Evolutionary conservation across 2,329 filamentous ascomycete species (phyloP).

Genomic region (Claviceps purpurea): DNA sequence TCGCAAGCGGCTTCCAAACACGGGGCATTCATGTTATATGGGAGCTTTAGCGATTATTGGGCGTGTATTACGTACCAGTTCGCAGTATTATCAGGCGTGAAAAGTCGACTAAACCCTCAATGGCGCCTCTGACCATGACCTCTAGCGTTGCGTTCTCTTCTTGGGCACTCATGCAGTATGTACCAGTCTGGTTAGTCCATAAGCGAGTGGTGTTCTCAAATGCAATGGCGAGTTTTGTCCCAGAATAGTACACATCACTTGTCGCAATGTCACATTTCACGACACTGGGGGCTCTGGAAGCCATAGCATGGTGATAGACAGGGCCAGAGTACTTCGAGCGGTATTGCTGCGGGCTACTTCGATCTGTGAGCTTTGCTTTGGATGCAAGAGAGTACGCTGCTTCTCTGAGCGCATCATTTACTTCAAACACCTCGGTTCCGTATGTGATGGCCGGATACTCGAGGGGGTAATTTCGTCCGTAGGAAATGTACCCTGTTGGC

Average conservation of each 20-base stretch:
- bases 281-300: conserved; percentile 36
- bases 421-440: conserved; percentile 57
- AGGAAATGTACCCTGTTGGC: conserved; percentile 55
- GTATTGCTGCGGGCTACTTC: conserved; percentile 34
- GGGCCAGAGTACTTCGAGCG: conserved; percentile 36
- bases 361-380: conserved; percentile 39
- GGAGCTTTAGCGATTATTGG: no score
- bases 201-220: conserved; percentile 52
- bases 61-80: conserved; percentile 26
- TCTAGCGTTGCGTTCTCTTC: conserved; percentile 61
- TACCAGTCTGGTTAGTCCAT: conserved; percentile 53
- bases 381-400: conserved; percentile 36
- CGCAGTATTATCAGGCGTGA: conserved; percentile 54
- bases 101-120: conserved; percentile 49
- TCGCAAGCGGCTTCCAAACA: background rate
- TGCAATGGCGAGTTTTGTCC: conserved; percentile 42
- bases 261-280: conserved; percentile 55
- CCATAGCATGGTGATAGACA: conserved; percentile 26
- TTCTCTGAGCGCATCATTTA: conserved; percentile 45
- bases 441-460: conserved; percentile 47
- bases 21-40: no score
- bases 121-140: conserved; percentile 46
- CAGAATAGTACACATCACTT: conserved; percentile 60
- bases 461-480: conserved; percentile 40
- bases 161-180: conserved; percentile 59